These are phyloP conservation scores for Spizellomyces sp. DNA, from an alignment of 192 early-diverging fungal species.

Conservation along the genomic window DNA sequence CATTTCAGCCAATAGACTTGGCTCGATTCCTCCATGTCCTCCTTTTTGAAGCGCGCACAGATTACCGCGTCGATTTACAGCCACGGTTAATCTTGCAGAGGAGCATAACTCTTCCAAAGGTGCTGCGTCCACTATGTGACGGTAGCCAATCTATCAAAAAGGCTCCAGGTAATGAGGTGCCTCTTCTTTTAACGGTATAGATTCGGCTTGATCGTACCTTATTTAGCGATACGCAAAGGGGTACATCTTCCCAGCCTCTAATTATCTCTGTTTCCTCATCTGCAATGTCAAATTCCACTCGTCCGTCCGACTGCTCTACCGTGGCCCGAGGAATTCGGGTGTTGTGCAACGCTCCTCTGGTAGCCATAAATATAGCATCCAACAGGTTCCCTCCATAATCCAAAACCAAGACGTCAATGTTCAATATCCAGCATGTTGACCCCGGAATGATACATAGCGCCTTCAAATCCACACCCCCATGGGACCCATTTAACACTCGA, in stretches of 20 bases:
- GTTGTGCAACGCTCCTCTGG: conserved; percentile 85
- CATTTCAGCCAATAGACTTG: conserved; percentile 78
- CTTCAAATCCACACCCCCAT: conserved; percentile 83
- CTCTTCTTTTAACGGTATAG: too few species aligned
- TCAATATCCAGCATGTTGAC: conserved; percentile 80
- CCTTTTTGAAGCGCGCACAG: conserved; percentile 89
- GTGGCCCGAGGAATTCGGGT: conserved; percentile 83
- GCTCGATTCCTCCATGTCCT: conserved; percentile 73
- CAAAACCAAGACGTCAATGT: conserved; percentile 88
- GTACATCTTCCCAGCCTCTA: conserved; percentile 76
- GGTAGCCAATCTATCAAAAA: conserved; percentile 69
- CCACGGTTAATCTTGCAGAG: conserved; percentile 75
- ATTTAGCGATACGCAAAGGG: conserved; percentile 81
- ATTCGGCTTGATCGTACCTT: conserved; percentile 52
- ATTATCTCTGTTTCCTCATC: conserved; percentile 86
- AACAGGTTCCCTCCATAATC: conserved; percentile 86
- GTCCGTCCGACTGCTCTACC: conserved; percentile 80
- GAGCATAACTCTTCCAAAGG: conserved; percentile 88
- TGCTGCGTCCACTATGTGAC: conserved; percentile 86
- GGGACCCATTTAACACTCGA: conserved; percentile 76
- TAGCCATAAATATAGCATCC: conserved; percentile 84
- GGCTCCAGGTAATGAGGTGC: too few species aligned
- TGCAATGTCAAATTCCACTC: conserved; percentile 89
- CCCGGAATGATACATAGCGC: conserved; percentile 90
- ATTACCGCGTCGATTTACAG: conserved; percentile 77